Evolutionary conservation across 768 basidiomycete species (phyloP), one percentile per base, ranked within the genome.

Genomic region (Leccinum disarticulatum): DNA sequence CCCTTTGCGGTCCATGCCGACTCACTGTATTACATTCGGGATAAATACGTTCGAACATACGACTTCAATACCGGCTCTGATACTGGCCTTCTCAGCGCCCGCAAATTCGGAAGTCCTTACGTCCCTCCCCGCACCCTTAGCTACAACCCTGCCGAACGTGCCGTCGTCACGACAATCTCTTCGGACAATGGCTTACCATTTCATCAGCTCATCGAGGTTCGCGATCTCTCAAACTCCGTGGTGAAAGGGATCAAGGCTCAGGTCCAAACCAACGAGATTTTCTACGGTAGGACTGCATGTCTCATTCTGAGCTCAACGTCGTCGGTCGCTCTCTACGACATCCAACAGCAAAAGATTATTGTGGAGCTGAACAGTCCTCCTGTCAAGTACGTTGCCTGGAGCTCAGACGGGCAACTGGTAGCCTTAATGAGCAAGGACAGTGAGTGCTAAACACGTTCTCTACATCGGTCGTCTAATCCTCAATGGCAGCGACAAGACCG

Each of bases 351-450:
- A 71, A 98, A 97, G 79, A 85, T 86, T 14, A 81, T 98, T 52
- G 91, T 92, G 0, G 97, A 98, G 73, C 77, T 99, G 60, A 90
- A 87, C 65, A 95, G 93, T 19, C 95, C 94, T 8, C 93, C 95
- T 0, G 95, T 99, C 64, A 98, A 99, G 78, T 99, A 99, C 72
- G 93, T 92, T 19, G 81, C 96, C 14, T 99, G 97, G 97, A 95
- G 87, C 68, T 81, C 83, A n/a, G 97, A 98, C 67, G 88, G 88
- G 19, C 83, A 86, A 47, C 81, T 93, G 68, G 95, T 98, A 14
- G 97, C 97, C 33, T 79, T 99, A 48, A 82, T 98, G 79, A 93
- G 92, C 84, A 99, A 99, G 71, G 96, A 98, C 74, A 98, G 95
- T 97, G 70, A 72, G 95, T 83, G 13, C 14, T 14, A 49, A 43